Evolutionary conservation across 2,329 filamentous ascomycete species (phyloP).

Genomic region (Colletotrichum chlorophyti): DNA sequence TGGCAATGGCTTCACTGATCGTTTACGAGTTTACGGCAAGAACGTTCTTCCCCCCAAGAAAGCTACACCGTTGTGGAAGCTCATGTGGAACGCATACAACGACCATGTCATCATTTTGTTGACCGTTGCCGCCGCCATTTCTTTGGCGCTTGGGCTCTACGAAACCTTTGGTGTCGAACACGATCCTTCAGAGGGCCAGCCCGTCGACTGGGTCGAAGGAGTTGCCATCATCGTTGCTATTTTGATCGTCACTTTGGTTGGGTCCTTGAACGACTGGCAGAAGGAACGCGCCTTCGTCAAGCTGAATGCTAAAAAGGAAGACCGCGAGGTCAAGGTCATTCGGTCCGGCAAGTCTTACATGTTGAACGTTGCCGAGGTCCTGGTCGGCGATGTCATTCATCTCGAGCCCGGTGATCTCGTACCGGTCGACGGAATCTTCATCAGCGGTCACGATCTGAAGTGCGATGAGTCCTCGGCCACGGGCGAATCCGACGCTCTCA

Average conservation of each 20-base stretch:
- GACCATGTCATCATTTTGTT: conserved; percentile 73
- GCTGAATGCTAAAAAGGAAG: conserved; percentile 67
- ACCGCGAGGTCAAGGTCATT: conserved; percentile 70
- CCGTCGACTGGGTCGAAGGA: conserved; percentile 72
- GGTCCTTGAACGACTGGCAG: conserved; percentile 71
- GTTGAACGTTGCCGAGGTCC: conserved; percentile 70
- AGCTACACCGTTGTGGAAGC: conserved; percentile 62
- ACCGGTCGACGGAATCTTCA: conserved; percentile 74
- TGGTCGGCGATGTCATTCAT: conserved; percentile 74
- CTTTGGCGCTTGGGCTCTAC: conserved; percentile 71
- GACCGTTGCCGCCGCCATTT: conserved; percentile 70
- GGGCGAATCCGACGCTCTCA: conserved; percentile 75
- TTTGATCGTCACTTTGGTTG: conserved; percentile 68
- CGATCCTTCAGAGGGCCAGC: conserved; percentile 43
- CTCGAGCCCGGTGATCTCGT: conserved; percentile 74
- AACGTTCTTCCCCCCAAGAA: conserved; percentile 71
- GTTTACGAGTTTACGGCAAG: conserved; percentile 62
- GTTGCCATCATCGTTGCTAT: conserved; percentile 72
- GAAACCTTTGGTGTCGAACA: conserved; percentile 64
- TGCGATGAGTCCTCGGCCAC: conserved; percentile 79
- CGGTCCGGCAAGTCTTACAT: conserved; percentile 70
- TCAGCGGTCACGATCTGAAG: conserved; percentile 58
- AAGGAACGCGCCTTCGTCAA: conserved; percentile 71
- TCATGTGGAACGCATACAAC: conserved; percentile 73
- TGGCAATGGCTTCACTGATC: conserved; percentile 47